These are phyloP conservation scores for Meripilus lineatus DNA, from an alignment of 1,284 basidiomycete species.

Conservation along the genomic window DNA sequence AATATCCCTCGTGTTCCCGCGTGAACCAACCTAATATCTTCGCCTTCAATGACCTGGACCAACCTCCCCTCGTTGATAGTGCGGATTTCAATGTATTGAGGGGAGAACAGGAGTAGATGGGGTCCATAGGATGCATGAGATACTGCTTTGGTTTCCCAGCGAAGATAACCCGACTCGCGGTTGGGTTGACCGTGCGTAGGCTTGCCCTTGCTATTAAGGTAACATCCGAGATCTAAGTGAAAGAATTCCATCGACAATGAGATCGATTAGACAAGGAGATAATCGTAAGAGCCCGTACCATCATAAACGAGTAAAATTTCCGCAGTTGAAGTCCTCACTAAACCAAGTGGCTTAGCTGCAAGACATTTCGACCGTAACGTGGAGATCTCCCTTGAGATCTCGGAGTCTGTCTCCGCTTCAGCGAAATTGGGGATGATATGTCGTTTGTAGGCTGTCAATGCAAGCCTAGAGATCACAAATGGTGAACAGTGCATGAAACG, in stretches of 20 bases:
- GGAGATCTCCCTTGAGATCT: too few species aligned
- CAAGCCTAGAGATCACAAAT: too few species aligned
- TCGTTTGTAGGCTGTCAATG: slow-evolving; percentile 29
- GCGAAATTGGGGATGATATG: slow-evolving; percentile 60
- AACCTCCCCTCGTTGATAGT: slow-evolving; percentile 55
- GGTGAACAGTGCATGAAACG: too few species aligned
- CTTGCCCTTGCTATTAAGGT: slow-evolving; percentile 62
- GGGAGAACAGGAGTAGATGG: slow-evolving; percentile 66
- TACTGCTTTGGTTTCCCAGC: slow-evolving; percentile 67
- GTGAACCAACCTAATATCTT: slow-evolving; percentile 62
- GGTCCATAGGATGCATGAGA: slow-evolving; percentile 56
- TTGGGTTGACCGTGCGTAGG: slow-evolving; percentile 31
- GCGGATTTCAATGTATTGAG: slow-evolving; percentile 70
- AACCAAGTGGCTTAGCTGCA: slow-evolving; percentile 56
- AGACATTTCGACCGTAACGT: slow-evolving; percentile 56
- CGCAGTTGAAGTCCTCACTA: slow-evolving; percentile 52
- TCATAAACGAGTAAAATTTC: slow-evolving; percentile 70
- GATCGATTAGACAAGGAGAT: too few species aligned
- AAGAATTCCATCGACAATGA: neutral
- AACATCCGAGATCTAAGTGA: slow-evolving; percentile 53
- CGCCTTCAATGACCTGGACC: slow-evolving; percentile 69
- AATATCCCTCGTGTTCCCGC: slow-evolving; percentile 46
- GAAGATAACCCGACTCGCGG: slow-evolving; percentile 57
- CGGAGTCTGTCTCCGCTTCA: slow-evolving; percentile 34
- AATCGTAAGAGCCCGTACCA: slow-evolving; percentile 40